These are phyloP conservation scores for Xylogone sp. DNA, from an alignment of 2,329 filamentous ascomycete genomes.

Conservation along the genomic window DNA sequence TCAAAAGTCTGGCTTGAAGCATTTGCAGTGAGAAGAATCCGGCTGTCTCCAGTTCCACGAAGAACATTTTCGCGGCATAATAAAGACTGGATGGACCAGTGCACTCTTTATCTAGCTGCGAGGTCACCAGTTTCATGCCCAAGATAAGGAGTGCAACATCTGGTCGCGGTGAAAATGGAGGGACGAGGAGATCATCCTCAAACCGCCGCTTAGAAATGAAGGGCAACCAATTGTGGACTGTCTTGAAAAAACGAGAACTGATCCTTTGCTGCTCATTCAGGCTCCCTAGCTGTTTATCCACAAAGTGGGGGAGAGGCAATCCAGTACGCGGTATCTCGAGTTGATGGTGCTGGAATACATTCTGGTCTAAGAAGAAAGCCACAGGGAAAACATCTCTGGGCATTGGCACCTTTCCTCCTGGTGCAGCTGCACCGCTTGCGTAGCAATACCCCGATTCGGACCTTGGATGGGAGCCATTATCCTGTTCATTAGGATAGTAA, in stretches of 20 bases:
- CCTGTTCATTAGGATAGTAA: too few relatives aligned
- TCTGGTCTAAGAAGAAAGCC: constrained; percentile 3
- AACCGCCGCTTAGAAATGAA: constrained; percentile 22
- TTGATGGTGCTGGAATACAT: constrained; percentile 3
- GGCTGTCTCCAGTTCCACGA: too few relatives aligned
- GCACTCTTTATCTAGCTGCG: too few relatives aligned
- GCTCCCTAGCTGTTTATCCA: constrained; percentile 2
- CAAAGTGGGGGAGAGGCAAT: constrained; percentile 1
- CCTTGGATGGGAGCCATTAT: too few relatives aligned
- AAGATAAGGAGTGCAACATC: constrained; percentile 26
- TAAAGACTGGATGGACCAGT: too few relatives aligned
- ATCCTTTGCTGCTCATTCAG: constrained; percentile 5
- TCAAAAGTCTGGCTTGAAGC: too few relatives aligned
- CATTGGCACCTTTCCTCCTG: too few relatives aligned
- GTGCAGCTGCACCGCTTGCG: too few relatives aligned
- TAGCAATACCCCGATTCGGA: too few relatives aligned
- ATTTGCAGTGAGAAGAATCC: too few relatives aligned
- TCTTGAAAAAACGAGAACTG: constrained; percentile 13
- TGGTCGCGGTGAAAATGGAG: constrained; percentile 12
- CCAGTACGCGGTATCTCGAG: constrained; percentile 3
- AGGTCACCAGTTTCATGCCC: constrained; percentile 23
- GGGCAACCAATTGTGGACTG: constrained; percentile 19
- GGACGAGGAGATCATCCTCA: constrained; percentile 9
- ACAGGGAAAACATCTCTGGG: neutral
- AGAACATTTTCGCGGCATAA: too few relatives aligned